phyloP scores from a whole-genome alignment of 805 yeast genomes.

The Ogataea nonfermentans region DNA sequence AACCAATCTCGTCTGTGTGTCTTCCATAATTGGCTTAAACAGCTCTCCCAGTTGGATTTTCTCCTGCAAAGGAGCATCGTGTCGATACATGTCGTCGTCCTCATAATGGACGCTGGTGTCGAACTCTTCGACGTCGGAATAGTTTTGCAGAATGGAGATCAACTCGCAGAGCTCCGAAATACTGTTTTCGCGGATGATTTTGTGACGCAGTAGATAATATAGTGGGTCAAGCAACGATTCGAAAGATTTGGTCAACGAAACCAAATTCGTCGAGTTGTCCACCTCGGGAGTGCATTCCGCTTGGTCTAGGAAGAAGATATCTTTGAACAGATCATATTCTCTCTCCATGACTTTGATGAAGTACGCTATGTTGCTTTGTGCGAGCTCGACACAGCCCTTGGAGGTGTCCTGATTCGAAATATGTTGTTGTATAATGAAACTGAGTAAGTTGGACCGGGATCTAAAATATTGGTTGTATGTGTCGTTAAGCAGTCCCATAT shows the following conservation, averaged over 20 bases:
- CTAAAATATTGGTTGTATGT: conserved; percentile 62
- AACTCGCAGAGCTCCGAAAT: conserved; percentile 72
- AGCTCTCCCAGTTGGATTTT: conserved; percentile 42
- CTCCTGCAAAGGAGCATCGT: conserved; percentile 18
- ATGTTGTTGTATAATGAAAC: conserved; percentile 34
- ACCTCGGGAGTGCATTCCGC: conserved; percentile 11
- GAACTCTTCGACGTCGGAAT: conserved; percentile 57
- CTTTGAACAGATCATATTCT: conserved; percentile 58
- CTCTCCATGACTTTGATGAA: conserved; percentile 58
- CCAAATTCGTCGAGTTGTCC: conserved; percentile 32
- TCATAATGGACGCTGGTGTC: conserved; percentile 19
- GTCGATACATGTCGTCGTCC: conserved; percentile 21
- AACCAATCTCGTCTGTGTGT: conserved; percentile 75
- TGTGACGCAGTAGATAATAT: conserved; percentile 65
- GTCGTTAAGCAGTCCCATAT: conserved; percentile 65
- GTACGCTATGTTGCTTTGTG: conserved; percentile 61
- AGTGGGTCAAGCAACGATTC: conserved; percentile 70
- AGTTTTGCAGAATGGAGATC: conserved; percentile 64
- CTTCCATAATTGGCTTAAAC: conserved; percentile 70
- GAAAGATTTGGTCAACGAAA: conserved; percentile 54
- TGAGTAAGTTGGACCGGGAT: conserved; percentile 50
- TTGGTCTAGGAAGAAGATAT: conserved; percentile 44
- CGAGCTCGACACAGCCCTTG: conserved; percentile 50
- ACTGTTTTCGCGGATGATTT: conserved; percentile 66
- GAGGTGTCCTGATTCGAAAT: conserved; percentile 23